Percentiles rank a stretch among this genome's conserved stretches.
Evolutionary conservation across 2,329 filamentous ascomycete species (phyloP).

Genomic region (Ophiostoma piceae): DNA sequence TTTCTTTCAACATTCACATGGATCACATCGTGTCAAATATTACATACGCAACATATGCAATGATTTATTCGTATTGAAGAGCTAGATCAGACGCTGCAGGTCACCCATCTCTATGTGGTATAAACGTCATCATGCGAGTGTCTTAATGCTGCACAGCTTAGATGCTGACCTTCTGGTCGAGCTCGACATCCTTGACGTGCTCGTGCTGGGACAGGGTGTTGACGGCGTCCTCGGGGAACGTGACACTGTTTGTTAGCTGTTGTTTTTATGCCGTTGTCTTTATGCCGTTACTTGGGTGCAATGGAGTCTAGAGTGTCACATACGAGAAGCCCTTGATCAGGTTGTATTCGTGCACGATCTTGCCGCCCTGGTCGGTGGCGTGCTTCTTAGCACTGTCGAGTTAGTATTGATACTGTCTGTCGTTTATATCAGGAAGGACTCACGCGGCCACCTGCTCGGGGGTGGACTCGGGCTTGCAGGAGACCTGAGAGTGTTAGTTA

Average conservation of each 20-base stretch:
- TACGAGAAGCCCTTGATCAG: slow-evolving; percentile 94
- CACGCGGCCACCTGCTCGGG: slow-evolving; percentile 63
- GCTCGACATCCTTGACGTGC: slow-evolving; percentile 69
- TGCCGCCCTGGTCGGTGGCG: slow-evolving; percentile 69
- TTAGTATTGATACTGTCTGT: neutral
- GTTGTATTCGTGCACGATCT: slow-evolving; percentile 76
- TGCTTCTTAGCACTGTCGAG: slow-evolving; percentile 66
- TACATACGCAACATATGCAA: neutral
- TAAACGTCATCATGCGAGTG: neutral
- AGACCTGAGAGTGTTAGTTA: slow-evolving; percentile 53
- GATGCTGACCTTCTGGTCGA: slow-evolving; percentile 63
- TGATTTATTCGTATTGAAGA: neutral
- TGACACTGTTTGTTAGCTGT: slow-evolving; percentile 52
- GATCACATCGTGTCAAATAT: neutral
- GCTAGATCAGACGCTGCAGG: neutral
- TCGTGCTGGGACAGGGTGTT: slow-evolving; percentile 61
- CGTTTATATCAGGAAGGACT: slow-evolving; percentile 29
- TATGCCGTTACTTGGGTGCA: too few species aligned
- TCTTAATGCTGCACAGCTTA: slow-evolving; percentile 49
- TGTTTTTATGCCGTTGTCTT: neutral
- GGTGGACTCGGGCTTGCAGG: slow-evolving; percentile 66
- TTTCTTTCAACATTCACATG: neutral
- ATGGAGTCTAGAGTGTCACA: slow-evolving; percentile 32
- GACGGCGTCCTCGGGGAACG: slow-evolving; percentile 63
- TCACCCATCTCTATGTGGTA: neutral